A percentile compares a stretch with the other conserved stretches of the same genome.
These are phyloP conservation scores for Malassezia equina DNA, from an alignment of 1,284 basidiomycete genomes.

Conservation along the genomic window DNA sequence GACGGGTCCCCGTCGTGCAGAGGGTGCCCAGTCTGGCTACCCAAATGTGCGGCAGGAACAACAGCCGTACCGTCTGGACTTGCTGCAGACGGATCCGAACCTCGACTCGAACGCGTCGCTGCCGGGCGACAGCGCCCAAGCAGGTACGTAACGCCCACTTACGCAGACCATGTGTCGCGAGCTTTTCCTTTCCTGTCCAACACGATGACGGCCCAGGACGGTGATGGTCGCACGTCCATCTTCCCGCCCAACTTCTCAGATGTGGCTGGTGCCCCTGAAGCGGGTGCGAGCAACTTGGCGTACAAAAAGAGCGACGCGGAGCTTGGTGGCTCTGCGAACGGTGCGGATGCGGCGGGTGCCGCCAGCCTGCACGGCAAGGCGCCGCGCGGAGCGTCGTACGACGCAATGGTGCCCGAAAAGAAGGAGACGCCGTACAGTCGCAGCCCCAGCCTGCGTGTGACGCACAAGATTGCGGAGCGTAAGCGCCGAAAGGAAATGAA, in stretches of 20 bases:
- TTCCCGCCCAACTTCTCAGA: slow-evolving; percentile 16
- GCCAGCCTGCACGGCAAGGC: slow-evolving; percentile 11
- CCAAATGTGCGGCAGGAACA: slow-evolving; percentile 16
- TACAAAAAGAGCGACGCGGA: slow-evolving; percentile 12
- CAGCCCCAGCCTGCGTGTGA: slow-evolving; percentile 39
- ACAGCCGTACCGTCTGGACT: slow-evolving; percentile 14
- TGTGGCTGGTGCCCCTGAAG: neutral
- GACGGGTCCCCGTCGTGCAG: slow-evolving; percentile 10
- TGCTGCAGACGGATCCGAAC: slow-evolving; percentile 17
- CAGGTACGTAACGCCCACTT: neutral
- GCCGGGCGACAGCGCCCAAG: slow-evolving; percentile 9
- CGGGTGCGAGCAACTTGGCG: neutral
- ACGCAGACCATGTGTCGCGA: slow-evolving; percentile 13
- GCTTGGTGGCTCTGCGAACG: neutral
- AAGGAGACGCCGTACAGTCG: slow-evolving; percentile 42
- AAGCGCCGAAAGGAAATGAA: slow-evolving; percentile 47
- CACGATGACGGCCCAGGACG: slow-evolving; percentile 13
- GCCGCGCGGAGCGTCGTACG: slow-evolving; percentile 13
- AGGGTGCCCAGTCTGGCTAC: slow-evolving; percentile 11
- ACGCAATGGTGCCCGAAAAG: slow-evolving; percentile 26
- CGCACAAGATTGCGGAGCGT: slow-evolving; percentile 45
- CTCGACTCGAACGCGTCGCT: slow-evolving; percentile 16
- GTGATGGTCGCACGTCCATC: slow-evolving; percentile 12
- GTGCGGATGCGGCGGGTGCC: neutral
- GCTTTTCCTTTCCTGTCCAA: slow-evolving; percentile 18